phyloP scores from a whole-genome alignment of 2,329 filamentous ascomycete genomes.

The Botryosphaeria dothidea region DNA sequence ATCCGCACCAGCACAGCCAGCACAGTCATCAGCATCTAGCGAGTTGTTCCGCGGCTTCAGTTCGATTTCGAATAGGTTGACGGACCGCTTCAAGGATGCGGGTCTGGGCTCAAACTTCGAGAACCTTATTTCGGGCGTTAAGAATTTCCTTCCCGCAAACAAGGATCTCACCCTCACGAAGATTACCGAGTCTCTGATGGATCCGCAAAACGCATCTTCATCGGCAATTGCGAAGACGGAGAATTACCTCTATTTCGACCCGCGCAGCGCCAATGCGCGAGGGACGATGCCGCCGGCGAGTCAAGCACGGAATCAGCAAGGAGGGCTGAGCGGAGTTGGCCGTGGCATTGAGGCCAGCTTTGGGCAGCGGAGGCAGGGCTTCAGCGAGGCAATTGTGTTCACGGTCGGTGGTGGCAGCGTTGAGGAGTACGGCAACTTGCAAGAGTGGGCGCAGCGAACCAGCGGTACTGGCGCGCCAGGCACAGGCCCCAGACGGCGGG shows the following conservation, averaged over 20 bases:
- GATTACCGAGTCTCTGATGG: conserved; percentile 98
- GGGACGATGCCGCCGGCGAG: conserved; percentile 86
- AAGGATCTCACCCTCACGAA: conserved; percentile 96
- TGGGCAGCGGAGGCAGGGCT: conserved; percentile 85
- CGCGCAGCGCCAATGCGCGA: conserved; percentile 85
- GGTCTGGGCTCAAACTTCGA: conserved; percentile 87
- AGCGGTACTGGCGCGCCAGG: conserved; percentile 54
- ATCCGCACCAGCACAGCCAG: conserved; percentile 69
- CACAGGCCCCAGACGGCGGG: conserved; percentile 67
- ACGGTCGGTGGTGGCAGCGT: conserved; percentile 92
- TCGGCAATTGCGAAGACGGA: conserved; percentile 96
- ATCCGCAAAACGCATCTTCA: conserved; percentile 83
- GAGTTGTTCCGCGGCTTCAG: conserved; percentile 94
- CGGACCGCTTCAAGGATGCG: conserved; percentile 90
- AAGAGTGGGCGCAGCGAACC: conserved; percentile 89
- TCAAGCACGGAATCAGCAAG: conserved; percentile 44
- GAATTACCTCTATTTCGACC: conserved; percentile 96
- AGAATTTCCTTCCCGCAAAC: conserved; percentile 96
- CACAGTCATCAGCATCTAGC: conserved; percentile 62
- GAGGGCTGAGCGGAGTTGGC: conserved; percentile 46
- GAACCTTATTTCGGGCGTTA: conserved; percentile 90
- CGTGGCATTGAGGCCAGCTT: conserved; percentile 78
- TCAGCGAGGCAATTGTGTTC: conserved; percentile 89
- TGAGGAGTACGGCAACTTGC: conserved; percentile 97
- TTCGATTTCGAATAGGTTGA: conserved; percentile 85